Evolutionary conservation across 768 basidiomycete genomes (phyloP), one percentile per base, ranked within the genome.

Genomic region (Psilocybe tampanensis): DNA sequence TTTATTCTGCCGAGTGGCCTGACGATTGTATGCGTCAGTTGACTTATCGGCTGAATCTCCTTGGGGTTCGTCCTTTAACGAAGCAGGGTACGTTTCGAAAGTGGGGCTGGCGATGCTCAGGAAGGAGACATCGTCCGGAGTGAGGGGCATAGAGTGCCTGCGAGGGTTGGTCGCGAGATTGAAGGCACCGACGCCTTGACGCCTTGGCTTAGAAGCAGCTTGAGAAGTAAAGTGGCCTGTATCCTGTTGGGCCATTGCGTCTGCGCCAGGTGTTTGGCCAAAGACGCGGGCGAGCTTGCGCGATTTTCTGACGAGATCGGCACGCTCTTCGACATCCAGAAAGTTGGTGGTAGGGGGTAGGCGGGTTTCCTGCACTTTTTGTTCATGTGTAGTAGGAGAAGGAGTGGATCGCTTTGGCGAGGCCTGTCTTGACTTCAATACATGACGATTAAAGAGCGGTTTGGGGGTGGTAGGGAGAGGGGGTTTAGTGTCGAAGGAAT

Each of bases 231-330:
- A 41, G 36, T 34, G 51, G 18, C 61, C 60, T 39, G 49, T 47
- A 47, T 68, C 72, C 64, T 66, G 78, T 55, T 61, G 70, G 24
- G 69, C 60, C 50, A 78, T 62, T 6, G 69, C 72, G 9, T 81
- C 80, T 3, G 76, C 73, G 5, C 74, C 78, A 2, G 88, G 89
- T 2, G 79, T 83, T 69, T 84, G 79, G 41, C 92, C 92, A 53
- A 94, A 86, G n/a, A 94, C 74, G 60, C 87, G 86, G n/a, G 88
- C 79, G 47, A 94, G 81, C 70, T 94, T 94, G 64, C 88, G 85
- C 49, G 86, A 83, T 63, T 86, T 88, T 52, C 84, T 78, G 29
- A 94, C 76, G 55, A 88, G 84, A 48, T 89, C 89, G 0, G 87
- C 82, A 26, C 92, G 89, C 60, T 89, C 85, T 11, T 79, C 76